Evolutionary conservation across 2,329 filamentous ascomycete species (phyloP), one percentile per base, ranked within the genome.

Genomic region (Mycocentrospora acerina): DNA sequence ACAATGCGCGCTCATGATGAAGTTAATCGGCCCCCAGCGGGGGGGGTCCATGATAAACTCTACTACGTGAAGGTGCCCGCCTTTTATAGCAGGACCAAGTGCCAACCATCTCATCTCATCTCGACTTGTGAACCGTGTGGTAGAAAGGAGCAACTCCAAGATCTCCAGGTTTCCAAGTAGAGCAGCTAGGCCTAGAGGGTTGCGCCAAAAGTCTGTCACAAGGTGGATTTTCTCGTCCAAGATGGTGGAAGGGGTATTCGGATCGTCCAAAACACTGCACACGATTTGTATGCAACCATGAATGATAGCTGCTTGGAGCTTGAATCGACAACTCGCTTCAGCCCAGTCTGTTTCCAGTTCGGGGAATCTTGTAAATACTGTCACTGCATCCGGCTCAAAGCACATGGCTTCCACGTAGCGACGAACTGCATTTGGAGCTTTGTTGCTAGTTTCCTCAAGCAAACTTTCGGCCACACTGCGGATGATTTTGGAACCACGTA

Each of bases 21-120:
- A n/a, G n/a, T 26, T 9, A 6, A 22, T 22, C 9, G 34, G 18
- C 13, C 34, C 34, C 26, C 17, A 35, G n/a, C 19, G 9, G 12
- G 15, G 25, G 3, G 26, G 6, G 11, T 36, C 26, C 34, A 36
- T 24, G 11, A 36, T 36, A 17, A 29, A 36, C 16, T 36, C 26
- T 4, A 31, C 35, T 26, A 32, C 13, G 11, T 30, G 13, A 8
- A 37, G 29, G 15, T 37, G 28, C 5, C 35, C 35, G 9, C 13
- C 16, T 15, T 10, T 25, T 13, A 37, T 27, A 3, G 35, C 35
- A 10, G 28, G 14, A 3, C 24, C 11, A 6, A 37, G 6, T 25
- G 35, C 35, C 13, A 17, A 13, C 14, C 15, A 27, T 13, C 35
- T 25, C 15, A 32, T 12, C 18, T 19, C 27, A 9, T 22, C 19